Conservation (phyloP, 2,329 filamentous ascomycete genomes). For the Diaporthe sp. region DNA sequence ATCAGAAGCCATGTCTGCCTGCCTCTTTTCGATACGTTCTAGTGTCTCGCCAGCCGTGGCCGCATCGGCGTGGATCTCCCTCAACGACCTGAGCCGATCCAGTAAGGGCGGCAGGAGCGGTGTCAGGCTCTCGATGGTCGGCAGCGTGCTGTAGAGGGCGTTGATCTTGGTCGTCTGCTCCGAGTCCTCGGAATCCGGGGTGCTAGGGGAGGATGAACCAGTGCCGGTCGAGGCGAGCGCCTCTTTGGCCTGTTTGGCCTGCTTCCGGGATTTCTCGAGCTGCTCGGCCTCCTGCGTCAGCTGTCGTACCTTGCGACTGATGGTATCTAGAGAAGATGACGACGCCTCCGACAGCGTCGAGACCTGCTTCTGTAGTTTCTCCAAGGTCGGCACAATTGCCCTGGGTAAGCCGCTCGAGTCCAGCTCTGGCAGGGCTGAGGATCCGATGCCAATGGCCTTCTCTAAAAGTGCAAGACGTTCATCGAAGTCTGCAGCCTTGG, state of each 20-base stretch:
- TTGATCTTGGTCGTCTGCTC: slow-evolving; percentile 91
- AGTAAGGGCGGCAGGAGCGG: slow-evolving; percentile 88
- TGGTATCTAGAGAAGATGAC: slow-evolving; percentile 77
- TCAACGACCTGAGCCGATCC: slow-evolving; percentile 84
- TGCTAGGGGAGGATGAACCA: slow-evolving; percentile 40
- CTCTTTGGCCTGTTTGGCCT: slow-evolving; percentile 71
- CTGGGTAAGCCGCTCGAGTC: slow-evolving; percentile 66
- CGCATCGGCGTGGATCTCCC: slow-evolving; percentile 87
- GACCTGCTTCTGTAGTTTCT: slow-evolving; percentile 84
- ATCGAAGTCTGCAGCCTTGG: slow-evolving; percentile 89
- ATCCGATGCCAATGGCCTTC: slow-evolving; percentile 81
- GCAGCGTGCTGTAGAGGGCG: slow-evolving; percentile 87
- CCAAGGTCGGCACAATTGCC: slow-evolving; percentile 85
- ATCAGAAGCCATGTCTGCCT: slow-evolving; percentile 84
- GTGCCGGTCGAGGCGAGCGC: slow-evolving; percentile 60
- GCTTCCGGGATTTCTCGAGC: slow-evolving; percentile 72
- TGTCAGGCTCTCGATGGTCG: slow-evolving; percentile 86
- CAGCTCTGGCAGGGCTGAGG: slow-evolving; percentile 72
- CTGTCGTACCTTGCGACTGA: slow-evolving; percentile 76
- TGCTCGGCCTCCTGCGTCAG: slow-evolving; percentile 78
- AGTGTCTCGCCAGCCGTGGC: slow-evolving; percentile 83
- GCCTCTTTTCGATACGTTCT: slow-evolving; percentile 79
- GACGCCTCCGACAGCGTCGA: slow-evolving; percentile 78
- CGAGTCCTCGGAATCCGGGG: slow-evolving; percentile 58
- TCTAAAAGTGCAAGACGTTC: slow-evolving; percentile 82